These are phyloP conservation scores for Erigeron canadensis DNA, from an alignment of 129 eudicot genomes.

Conservation along the genomic window DNA sequence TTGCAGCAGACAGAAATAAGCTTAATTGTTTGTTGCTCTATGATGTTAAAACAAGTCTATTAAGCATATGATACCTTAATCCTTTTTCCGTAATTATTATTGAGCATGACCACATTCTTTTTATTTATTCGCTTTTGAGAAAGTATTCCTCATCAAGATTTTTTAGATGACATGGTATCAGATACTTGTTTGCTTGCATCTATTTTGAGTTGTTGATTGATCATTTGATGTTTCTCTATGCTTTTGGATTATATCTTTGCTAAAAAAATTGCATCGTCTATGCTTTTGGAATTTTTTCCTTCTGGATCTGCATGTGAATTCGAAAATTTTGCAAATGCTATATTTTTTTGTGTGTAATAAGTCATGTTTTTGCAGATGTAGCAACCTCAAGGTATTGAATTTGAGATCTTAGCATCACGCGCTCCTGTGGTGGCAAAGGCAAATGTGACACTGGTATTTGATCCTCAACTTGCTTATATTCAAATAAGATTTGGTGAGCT, in stretches of 20 bases:
- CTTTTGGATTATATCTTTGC: neutral
- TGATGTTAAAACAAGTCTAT: conserved; percentile 9
- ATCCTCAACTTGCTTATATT: neutral
- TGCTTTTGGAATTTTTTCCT: neutral
- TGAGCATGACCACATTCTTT: conserved; percentile 14
- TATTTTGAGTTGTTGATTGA: neutral
- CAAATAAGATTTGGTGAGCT: neutral
- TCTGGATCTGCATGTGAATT: neutral
- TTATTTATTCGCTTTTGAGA: conserved; percentile 14
- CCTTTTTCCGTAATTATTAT: conserved; percentile 4
- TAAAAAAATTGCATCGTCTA: neutral
- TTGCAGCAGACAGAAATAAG: neutral
- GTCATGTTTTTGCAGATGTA: neutral
- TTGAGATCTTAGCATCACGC: neutral
- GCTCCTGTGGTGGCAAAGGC: neutral
- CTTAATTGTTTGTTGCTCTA: neutral
- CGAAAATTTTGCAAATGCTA: neutral
- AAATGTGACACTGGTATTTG: neutral
- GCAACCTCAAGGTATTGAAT: neutral
- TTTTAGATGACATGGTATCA: conserved; percentile 18
- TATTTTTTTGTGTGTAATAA: neutral
- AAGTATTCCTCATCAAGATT: conserved; percentile 1
- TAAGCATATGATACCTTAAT: conserved; percentile 19
- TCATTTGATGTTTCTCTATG: neutral
- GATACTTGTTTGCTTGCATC: conserved; percentile 10